phyloP scores from a whole-genome alignment of 805 yeast species.

The Suhomyces sp. region DNA sequence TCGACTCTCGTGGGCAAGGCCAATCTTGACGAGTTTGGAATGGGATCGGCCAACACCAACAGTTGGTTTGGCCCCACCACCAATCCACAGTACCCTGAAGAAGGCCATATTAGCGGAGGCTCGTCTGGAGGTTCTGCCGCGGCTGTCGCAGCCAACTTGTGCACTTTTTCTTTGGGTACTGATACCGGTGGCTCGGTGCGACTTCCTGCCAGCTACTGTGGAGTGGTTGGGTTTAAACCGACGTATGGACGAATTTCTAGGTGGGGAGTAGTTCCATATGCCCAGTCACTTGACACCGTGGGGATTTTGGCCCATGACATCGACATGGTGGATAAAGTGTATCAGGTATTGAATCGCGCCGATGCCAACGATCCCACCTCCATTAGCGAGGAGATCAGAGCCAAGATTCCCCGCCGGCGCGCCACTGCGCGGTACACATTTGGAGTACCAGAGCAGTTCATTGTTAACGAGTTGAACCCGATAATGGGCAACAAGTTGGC shows the following conservation, averaged over 20 bases:
- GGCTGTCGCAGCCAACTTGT: slow-evolving; percentile 70
- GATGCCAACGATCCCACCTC: slow-evolving; percentile 84
- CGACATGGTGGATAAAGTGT: slow-evolving; percentile 46
- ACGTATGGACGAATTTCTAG: slow-evolving; percentile 89
- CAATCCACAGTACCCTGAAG: slow-evolving; percentile 44
- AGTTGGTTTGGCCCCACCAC: slow-evolving; percentile 55
- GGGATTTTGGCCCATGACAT: slow-evolving; percentile 68
- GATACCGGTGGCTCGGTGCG: slow-evolving; percentile 98
- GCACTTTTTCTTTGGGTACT: slow-evolving; percentile 81
- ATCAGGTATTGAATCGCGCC: slow-evolving; percentile 49
- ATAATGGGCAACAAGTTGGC: slow-evolving; percentile 31
- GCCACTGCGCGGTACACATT: slow-evolving; percentile 24
- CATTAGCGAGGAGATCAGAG: slow-evolving; percentile 36
- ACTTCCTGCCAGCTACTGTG: slow-evolving; percentile 85
- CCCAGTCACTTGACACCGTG: slow-evolving; percentile 92
- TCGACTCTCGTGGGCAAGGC: slow-evolving; percentile 69
- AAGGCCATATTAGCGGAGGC: slow-evolving; percentile 63
- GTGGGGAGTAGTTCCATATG: slow-evolving; percentile 89
- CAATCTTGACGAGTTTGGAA: slow-evolving; percentile 95
- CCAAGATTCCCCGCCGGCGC: slow-evolving; percentile 11
- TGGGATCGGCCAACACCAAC: slow-evolving; percentile 77
- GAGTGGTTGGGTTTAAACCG: slow-evolving; percentile 86
- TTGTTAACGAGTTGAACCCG: slow-evolving; percentile 51
- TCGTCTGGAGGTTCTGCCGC: slow-evolving; percentile 97
- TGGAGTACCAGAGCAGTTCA: slow-evolving; percentile 74